Base-by-base conservation (phyloP, 2,329 filamentous ascomycete genomes). In the Leptographium flavum region DNA sequence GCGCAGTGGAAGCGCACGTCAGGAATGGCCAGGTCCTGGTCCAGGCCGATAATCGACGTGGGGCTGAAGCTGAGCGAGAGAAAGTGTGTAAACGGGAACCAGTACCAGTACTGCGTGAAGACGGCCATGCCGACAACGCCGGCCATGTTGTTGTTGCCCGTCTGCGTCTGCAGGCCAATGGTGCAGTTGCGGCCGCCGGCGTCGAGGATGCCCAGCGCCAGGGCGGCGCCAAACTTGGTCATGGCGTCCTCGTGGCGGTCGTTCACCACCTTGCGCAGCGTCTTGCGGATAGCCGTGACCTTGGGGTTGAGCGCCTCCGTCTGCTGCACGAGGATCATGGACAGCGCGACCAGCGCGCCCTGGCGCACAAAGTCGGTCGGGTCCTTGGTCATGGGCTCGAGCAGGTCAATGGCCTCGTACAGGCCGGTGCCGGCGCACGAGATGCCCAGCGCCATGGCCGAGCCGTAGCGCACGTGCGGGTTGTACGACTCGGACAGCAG, bases 21-120 rank as follows among this genome's bases (percentile, higher is more conserved):
- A 19, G 93, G 87, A 45, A 94, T 87, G 56, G 95, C 87, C 14
- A 98, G 74, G 58, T 95, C 86, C 58, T 93, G 83, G 59, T 98
- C 88, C 23, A 98, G 78, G 49, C 85, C 90, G 55, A 96, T 95
- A 58, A 98, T 84, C 1, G 92, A 84, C 2, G 93, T 98, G 1
- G 92, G 92, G n/a, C 86, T 87, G 66, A 98, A 96, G 57, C 87
- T 88, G 50, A 98, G 73, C 1, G 90, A 93, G 47, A 98, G 64
- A 77, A 98, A 98, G 65, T 98, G 92, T 27, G 92, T 94, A 57
- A 96, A 83, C 49, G 92, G 92, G 76, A 98, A 98, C 92, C 92
- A 98, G 70, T 98, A 98, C 92, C 92, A 98, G 70, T 98, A 98
- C 62, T 98, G 92, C 9, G 88, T 94, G 66, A 98, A 98, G 45